Base-by-base conservation (phyloP, 768 basidiomycete genomes). In the Xerocomellus dryophilus region DNA sequence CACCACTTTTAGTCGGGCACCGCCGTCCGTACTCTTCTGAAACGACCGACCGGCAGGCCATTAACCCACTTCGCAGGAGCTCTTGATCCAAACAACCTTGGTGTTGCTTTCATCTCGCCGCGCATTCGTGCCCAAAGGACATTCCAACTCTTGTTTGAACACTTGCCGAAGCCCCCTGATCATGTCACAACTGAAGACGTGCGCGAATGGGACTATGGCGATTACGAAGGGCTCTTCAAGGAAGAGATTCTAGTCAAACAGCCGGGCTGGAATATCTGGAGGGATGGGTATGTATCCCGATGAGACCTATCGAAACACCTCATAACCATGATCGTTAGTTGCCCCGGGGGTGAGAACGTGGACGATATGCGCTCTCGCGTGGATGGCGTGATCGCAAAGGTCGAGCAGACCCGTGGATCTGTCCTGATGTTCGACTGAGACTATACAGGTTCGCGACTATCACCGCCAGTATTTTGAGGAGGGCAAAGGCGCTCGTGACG, bases 141-240 rank as follows among this genome's bases (percentile, higher is more conserved):
- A 1, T 96, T 93, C 64, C 82, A 93, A 45, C 76, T 95, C 43
- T 73, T 93, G 32, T 93, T 93, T 51, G 78, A 71, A 27, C 74
- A 80, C 53, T 61, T 79, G 35, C 68, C 71, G 5, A 55, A 73
- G 47, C 48, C 64, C 34, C 86, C 86, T 2, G 54, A 78, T 53
- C 83, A 86, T 63, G 61, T 78, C 18, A 65, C 83, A 32, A 83
- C 85, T 0, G 89, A 91, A 59, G 79, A 82, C 21, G 85, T 76
- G 23, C 76, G 83, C 40, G 93, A 95, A 68, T 95, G 92, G 92
- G 89, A 96, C 64, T 96, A 96, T 66, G 90, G 95, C 10, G 82
- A 90, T 8, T 97, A 90, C 64, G 94, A 96, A 67, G 94, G 93
- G 6, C 80, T 94, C 39, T 67, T 79, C 25, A 75, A 85, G n/a